Conservation (phyloP, 1,284 basidiomycete genomes). For the Moniliophthora roreri region DNA sequence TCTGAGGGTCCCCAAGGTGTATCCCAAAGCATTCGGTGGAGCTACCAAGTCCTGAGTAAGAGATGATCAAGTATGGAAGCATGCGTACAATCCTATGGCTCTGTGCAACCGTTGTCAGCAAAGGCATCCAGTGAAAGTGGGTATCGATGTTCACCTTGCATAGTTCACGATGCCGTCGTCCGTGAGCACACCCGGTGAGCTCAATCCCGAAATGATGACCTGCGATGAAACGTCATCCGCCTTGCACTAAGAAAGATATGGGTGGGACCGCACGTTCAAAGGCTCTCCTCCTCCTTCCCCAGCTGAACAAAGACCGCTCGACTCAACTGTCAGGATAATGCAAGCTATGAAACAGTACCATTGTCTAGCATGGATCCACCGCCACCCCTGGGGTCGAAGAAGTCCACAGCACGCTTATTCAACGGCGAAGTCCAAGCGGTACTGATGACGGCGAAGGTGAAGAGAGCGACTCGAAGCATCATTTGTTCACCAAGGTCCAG, state of each 20-base stretch:
- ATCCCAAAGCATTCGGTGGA: conserved; percentile 65
- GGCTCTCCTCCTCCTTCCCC: conserved; percentile 56
- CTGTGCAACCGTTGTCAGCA: too few species aligned
- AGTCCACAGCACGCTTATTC: conserved; percentile 25
- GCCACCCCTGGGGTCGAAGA: conserved; percentile 39
- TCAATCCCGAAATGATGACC: conserved; percentile 59
- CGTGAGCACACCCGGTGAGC: conserved; percentile 55
- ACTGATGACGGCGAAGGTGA: background rate
- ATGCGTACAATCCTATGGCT: conserved; percentile 58
- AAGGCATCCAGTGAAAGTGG: too few species aligned
- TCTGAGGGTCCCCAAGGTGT: conserved; percentile 51
- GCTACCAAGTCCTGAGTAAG: conserved; percentile 30
- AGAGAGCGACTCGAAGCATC: background rate
- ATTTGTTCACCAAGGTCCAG: background rate
- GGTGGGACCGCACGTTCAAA: conserved; percentile 46
- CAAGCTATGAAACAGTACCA: conserved; percentile 9
- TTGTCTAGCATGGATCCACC: conserved; percentile 58
- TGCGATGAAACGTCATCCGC: conserved; percentile 18
- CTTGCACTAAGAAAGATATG: conserved; percentile 16
- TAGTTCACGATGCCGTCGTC: conserved; percentile 58
- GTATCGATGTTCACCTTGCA: conserved; percentile 34
- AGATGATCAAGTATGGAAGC: background rate
- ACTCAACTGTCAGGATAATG: background rate
- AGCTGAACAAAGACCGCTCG: conserved; percentile 22
- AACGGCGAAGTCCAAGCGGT: conserved; percentile 13